Evolutionary conservation across 192 early-diverging fungal species (phyloP).

Genomic region (Coemansia reversa): DNA sequence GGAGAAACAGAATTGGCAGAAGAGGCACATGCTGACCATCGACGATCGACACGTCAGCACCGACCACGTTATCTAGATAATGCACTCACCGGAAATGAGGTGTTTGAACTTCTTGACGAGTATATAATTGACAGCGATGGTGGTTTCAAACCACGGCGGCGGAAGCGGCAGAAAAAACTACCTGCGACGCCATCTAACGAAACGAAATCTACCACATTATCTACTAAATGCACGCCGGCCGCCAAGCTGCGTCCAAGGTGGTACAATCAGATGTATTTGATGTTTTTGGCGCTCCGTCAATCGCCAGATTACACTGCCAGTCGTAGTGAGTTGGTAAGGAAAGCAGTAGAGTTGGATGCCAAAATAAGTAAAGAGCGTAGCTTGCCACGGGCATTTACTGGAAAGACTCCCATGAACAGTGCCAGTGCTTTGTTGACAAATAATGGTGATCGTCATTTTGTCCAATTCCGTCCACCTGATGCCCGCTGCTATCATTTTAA

Average conservation of each 20-base stretch:
- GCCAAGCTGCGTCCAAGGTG: slow-evolving; percentile 65
- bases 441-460: slow-evolving; percentile 75
- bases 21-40: slow-evolving; percentile 2
- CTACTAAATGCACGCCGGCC: neutral
- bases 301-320: slow-evolving; percentile 66
- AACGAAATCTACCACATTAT: slow-evolving; percentile 1
- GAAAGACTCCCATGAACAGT: slow-evolving; percentile 84
- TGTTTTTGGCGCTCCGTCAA: slow-evolving; percentile 77
- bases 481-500: slow-evolving; percentile 70
- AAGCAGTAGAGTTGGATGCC: slow-evolving; percentile 75
- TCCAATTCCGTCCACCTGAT: slow-evolving; percentile 67
- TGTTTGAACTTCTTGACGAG: slow-evolving; percentile 48
- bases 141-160: slow-evolving; percentile 1
- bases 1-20: neutral
- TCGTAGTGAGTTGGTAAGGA: slow-evolving; percentile 69
- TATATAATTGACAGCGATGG: slow-evolving; percentile 28
- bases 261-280: slow-evolving; percentile 86
- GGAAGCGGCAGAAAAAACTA: slow-evolving; percentile 23
- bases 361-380: slow-evolving; percentile 69
- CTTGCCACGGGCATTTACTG: slow-evolving; percentile 79
- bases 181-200: neutral
- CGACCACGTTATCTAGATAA: slow-evolving; percentile 39
- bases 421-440: slow-evolving; percentile 74
- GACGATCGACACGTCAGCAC: slow-evolving; percentile 39
- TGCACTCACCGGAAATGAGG: slow-evolving; percentile 41